Evolutionary conservation across 768 basidiomycete genomes (phyloP), one percentile per base, ranked within the genome.

Genomic region (Amanita rubescens): DNA sequence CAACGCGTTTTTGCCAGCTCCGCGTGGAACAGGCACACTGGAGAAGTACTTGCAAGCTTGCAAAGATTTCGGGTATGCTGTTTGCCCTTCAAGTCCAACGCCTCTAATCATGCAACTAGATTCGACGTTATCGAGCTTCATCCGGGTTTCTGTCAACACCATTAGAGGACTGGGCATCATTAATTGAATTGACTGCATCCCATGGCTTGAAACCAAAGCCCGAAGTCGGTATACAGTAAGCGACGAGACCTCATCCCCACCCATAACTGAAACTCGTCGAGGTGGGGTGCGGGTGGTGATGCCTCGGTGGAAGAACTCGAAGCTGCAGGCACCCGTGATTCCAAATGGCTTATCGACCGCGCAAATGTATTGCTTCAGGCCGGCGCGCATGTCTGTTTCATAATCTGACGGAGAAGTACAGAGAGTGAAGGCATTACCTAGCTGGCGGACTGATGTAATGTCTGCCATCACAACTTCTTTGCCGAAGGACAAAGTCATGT

Each of bases 121-220:
- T 73, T 76, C 58, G 74, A 73, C 58, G 72, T 76, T 14, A 55
- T 77, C 1, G 73, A 74, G 55, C 63, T 75, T 75, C 75, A 1
- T 72, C 74, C 3, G 70, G 71, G 14, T 74, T 78, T 58, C 62
- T 75, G 24, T 72, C 73, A n/a, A 71, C 76, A 55, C 75, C 74
- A 1, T 66, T 71, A 1, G 65, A 72, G 7, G 75, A 75, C 50
- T 75, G 71, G 74, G 63, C 69, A 8, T 62, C 64, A 4, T 60
- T 75, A 49, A 66, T 76, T 33, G 68, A 73, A 54, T 65, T 70
- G 32, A 70, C 71, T 4, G 67, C 67, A 8, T 65, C 65, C 11
- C 63, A 71, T 49, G 71, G 70, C 6, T 51, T 73, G 54, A 76
- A 71, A 51, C 69, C 73, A 7, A 76, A 76, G 56, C 75, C 73